phyloP scores from a whole-genome alignment of 2,329 filamentous ascomycete species.

The Cladosporium velox region DNA sequence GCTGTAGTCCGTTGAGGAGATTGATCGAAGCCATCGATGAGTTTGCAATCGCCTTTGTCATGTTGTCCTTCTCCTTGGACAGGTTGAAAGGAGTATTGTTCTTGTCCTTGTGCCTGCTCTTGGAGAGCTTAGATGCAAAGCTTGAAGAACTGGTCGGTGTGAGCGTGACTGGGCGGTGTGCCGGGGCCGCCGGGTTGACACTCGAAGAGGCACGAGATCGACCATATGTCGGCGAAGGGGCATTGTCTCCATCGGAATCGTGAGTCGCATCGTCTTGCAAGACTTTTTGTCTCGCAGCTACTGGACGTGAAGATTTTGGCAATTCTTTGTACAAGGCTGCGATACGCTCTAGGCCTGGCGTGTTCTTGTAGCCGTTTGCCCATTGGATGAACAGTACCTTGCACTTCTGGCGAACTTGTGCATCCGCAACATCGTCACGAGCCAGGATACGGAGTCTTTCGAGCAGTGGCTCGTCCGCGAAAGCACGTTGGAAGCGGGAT shows the following conservation, averaged over 20 bases:
- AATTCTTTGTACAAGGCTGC: conserved; percentile 74
- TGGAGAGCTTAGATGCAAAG: conserved; percentile 35
- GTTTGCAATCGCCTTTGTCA: conserved; percentile 86
- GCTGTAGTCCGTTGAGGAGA: conserved; percentile 80
- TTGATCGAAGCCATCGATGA: conserved; percentile 90
- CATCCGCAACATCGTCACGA: conserved; percentile 80
- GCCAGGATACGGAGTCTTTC: conserved; percentile 88
- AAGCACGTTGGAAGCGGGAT: conserved; percentile 78
- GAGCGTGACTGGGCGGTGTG: conserved; percentile 35
- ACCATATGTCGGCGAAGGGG: conserved; percentile 1
- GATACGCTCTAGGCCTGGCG: conserved; percentile 76
- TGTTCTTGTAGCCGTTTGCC: conserved; percentile 78
- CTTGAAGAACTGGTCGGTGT: conserved; percentile 33
- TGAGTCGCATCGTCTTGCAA: conserved; percentile 75
- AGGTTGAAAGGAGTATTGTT: conserved; percentile 71
- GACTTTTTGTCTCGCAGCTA: conserved; percentile 74
- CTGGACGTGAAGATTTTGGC: conserved; percentile 65
- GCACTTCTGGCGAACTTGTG: conserved; percentile 84
- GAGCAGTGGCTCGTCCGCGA: conserved; percentile 86
- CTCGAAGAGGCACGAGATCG: conserved; percentile 25
- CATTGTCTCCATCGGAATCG: conserved; percentile 54
- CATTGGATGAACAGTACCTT: conserved; percentile 83
- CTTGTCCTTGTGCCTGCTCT: conserved; percentile 47
- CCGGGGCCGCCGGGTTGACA: conserved; percentile 23
- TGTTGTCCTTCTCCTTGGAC: conserved; percentile 81